A percentile compares a stretch with the other conserved stretches of the same genome.
Conservation (phyloP, 371 early-diverging fungal species). For the Capillidium heterosporum region DNA sequence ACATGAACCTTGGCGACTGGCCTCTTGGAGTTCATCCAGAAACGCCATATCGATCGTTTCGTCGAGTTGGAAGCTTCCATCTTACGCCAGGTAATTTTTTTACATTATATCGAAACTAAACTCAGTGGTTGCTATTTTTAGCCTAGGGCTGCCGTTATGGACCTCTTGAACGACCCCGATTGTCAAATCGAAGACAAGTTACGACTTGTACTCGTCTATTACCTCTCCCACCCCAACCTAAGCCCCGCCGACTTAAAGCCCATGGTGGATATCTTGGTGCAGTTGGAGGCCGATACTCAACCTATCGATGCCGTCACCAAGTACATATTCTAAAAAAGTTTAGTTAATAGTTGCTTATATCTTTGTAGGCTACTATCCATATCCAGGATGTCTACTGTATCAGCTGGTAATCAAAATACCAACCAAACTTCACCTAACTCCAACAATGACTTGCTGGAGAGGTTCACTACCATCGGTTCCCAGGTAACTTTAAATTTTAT, state of each 20-base stretch:
- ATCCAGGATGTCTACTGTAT: conserved; percentile 43
- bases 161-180: conserved; percentile 9
- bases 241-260: conserved; percentile 53
- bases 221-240: conserved; percentile 29
- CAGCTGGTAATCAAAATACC: conserved; percentile 16
- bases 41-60: conserved; percentile 87
- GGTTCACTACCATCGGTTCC: conserved; percentile 70
- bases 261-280: conserved; percentile 56
- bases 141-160: background rate
- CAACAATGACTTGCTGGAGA: conserved; percentile 36
- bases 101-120: conserved; percentile 6
- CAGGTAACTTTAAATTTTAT: conserved; percentile 25
- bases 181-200: conserved; percentile 63
- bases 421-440: conserved; percentile 14
- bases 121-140: background rate
- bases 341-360: conserved; percentile 3
- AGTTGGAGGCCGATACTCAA: conserved; percentile 51
- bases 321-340: conserved; percentile 14
- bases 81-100: conserved; percentile 18
- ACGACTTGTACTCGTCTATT: conserved; percentile 73
- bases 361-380: conserved; percentile 38
- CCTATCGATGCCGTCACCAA: conserved; percentile 66
- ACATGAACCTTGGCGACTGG: conserved; percentile 96
- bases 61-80: conserved; percentile 87
- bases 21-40: conserved; percentile 79